Conservation (phyloP, 2,329 filamentous ascomycete genomes). For the Xylariomycetidae sp. region DNA sequence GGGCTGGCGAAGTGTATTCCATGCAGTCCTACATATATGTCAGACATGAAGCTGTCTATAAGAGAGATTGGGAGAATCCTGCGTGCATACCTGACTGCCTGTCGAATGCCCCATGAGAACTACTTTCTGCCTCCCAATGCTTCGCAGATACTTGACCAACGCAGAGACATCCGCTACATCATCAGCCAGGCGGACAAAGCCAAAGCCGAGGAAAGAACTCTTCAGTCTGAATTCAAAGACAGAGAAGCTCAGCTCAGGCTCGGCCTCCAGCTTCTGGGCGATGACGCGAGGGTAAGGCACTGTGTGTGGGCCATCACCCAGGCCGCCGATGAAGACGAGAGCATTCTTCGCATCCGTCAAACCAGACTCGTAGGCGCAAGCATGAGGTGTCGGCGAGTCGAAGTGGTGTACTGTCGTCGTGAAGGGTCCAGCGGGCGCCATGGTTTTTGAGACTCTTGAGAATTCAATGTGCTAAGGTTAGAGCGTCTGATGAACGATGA, state of each 20-base stretch:
- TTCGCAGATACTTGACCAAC: constrained; percentile 48
- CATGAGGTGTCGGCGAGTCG: constrained; percentile 31
- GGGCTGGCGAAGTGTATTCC: constrained; percentile 42
- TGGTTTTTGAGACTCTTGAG: too few species aligned
- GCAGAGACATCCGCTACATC: constrained; percentile 49
- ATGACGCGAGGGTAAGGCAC: constrained; percentile 50
- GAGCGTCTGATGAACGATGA: constrained; percentile 3
- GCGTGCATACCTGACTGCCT: constrained; percentile 42
- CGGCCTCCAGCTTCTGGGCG: constrained; percentile 35
- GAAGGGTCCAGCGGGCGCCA: constrained; percentile 27
- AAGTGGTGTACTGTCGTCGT: constrained; percentile 41
- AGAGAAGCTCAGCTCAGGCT: constrained; percentile 38
- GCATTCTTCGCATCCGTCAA: constrained; percentile 43
- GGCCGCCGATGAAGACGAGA: constrained; percentile 63
- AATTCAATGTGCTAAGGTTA: too few species aligned
- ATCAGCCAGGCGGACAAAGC: constrained; percentile 41
- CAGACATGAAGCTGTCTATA: too few species aligned
- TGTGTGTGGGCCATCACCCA: constrained; percentile 63
- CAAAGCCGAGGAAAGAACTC: constrained; percentile 49
- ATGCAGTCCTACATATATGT: constrained; percentile 54
- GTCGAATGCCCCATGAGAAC: constrained; percentile 55
- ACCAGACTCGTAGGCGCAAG: constrained; percentile 44
- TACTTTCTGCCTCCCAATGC: constrained; percentile 43
- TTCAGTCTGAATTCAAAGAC: constrained; percentile 51
- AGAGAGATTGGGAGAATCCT: not conserved